A percentile compares a stretch with the other conserved stretches of the same genome.
These are phyloP conservation scores for Torulaspora franciscae DNA, from an alignment of 805 yeast species.

Conservation along the genomic window DNA sequence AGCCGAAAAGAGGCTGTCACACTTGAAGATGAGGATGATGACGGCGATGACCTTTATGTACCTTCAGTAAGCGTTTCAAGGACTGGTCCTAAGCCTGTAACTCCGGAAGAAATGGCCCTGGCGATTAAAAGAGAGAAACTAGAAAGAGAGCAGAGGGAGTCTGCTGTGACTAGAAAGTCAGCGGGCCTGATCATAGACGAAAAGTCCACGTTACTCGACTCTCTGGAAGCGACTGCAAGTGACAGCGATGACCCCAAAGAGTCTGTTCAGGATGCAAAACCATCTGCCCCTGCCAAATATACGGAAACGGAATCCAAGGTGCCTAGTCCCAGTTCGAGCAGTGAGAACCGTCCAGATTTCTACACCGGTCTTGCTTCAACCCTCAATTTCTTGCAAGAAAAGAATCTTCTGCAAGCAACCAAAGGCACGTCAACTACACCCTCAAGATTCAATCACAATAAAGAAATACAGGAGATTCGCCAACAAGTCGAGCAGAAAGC, in stretches of 20 bases:
- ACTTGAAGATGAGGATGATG: slow-evolving; percentile 30
- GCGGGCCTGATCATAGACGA: slow-evolving; percentile 39
- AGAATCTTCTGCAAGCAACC: slow-evolving; percentile 13
- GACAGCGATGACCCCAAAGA: not conserved
- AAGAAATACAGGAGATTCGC: slow-evolving; percentile 5
- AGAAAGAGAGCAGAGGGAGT: slow-evolving; percentile 19
- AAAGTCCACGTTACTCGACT: slow-evolving; percentile 33
- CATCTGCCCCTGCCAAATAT: not conserved
- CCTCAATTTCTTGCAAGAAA: slow-evolving; percentile 21
- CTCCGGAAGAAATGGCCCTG: slow-evolving; percentile 33
- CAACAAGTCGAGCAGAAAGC: not conserved
- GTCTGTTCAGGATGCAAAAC: not conserved
- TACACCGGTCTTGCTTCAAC: slow-evolving; percentile 32
- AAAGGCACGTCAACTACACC: not conserved
- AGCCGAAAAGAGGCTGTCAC: slow-evolving; percentile 35
- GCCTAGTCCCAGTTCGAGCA: not conserved
- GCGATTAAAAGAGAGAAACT: slow-evolving; percentile 36
- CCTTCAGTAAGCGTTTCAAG: slow-evolving; percentile 20
- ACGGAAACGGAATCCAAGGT: not conserved
- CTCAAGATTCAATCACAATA: not conserved
- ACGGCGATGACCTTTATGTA: slow-evolving; percentile 32
- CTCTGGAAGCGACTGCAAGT: slow-evolving; percentile 14
- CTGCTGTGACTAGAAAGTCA: slow-evolving; percentile 18
- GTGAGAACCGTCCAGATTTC: slow-evolving; percentile 17
- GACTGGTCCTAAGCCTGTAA: slow-evolving; percentile 1